Evolutionary conservation across 352 stramenopile species (phyloP).

Genomic region (Globisporangium polare): DNA sequence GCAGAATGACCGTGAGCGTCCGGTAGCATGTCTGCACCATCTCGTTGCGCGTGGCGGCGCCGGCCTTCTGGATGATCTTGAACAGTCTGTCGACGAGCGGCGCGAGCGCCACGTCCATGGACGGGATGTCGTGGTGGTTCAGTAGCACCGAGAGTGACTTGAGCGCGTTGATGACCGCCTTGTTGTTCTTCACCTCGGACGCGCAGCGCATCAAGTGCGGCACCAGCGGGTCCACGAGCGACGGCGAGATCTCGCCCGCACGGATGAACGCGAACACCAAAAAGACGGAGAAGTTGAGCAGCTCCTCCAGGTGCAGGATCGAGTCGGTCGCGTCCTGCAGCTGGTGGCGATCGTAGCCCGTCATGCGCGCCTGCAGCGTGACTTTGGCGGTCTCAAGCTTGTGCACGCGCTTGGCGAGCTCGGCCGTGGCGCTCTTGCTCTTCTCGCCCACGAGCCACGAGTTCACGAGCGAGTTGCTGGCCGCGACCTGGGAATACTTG

Average conservation of each 20-base stretch:
- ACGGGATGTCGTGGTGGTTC: constrained; percentile 83
- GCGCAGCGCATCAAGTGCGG: constrained; percentile 90
- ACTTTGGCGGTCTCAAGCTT: constrained; percentile 51
- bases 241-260: constrained; percentile 22
- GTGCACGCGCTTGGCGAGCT: constrained; percentile 60
- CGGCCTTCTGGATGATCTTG: constrained; percentile 88
- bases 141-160: constrained; percentile 91
- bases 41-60: constrained; percentile 91
- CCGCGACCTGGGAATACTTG: constrained; percentile 38
- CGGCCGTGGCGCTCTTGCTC: constrained; percentile 49
- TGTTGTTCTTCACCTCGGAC: constrained; percentile 88
- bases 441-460: constrained; percentile 85
- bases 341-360: constrained; percentile 73
- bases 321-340: constrained; percentile 52
- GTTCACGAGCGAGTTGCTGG: constrained; percentile 28
- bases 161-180: constrained; percentile 90
- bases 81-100: constrained; percentile 90
- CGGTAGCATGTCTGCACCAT: constrained; percentile 95
- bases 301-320: constrained; percentile 68
- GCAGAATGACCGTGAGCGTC: constrained; percentile 89
- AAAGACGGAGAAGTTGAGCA: constrained; percentile 85
- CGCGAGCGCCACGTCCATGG: constrained; percentile 73
- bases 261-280: constrained; percentile 72
- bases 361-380: constrained; percentile 65
- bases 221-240: constrained; percentile 91